phyloP scores from a whole-genome alignment of 176 grass and related monocot genomes.

The Phyllostachys edulis region DNA sequence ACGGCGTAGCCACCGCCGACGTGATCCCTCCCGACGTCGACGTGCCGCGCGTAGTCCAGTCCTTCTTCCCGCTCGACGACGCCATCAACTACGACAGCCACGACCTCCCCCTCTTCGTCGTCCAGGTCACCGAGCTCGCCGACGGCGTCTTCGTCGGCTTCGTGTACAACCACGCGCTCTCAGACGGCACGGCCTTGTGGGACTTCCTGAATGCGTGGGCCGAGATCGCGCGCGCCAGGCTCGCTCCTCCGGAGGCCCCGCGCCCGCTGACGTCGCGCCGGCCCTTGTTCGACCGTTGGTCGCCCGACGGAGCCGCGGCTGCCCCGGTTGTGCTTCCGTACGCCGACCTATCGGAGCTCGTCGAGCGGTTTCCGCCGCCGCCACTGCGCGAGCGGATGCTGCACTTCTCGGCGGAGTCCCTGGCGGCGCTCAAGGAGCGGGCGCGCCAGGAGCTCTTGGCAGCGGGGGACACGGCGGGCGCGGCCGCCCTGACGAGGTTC shows the following conservation, averaged over 20 bases:
- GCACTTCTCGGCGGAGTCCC: slow-evolving; percentile 49
- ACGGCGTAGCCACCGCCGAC: slow-evolving; percentile 27
- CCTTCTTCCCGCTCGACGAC: slow-evolving; percentile 41
- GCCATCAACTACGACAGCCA: slow-evolving; percentile 55
- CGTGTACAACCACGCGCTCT: slow-evolving; percentile 61
- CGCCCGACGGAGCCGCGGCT: slow-evolving; percentile 27
- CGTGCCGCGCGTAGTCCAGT: not conserved
- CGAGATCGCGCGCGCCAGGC: slow-evolving; percentile 31
- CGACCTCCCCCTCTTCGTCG: slow-evolving; percentile 39
- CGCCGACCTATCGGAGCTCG: slow-evolving; percentile 7
- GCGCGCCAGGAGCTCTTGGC: slow-evolving; percentile 40
- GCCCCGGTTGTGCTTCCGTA: slow-evolving; percentile 50
- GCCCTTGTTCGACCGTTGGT: slow-evolving; percentile 55
- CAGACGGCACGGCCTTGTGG: slow-evolving; percentile 74
- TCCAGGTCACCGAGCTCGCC: slow-evolving; percentile 58
- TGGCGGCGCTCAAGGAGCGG: slow-evolving; percentile 49
- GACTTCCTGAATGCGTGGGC: slow-evolving; percentile 65
- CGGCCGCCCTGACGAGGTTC: slow-evolving; percentile 49
- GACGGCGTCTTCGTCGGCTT: slow-evolving; percentile 67
- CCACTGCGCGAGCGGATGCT: slow-evolving; percentile 54
- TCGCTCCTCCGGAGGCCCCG: not conserved
- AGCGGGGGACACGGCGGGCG: slow-evolving; percentile 23
- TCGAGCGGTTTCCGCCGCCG: slow-evolving; percentile 28
- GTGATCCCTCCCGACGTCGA: slow-evolving; percentile 24
- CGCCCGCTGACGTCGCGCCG: not conserved